Percentiles rank a stretch among this genome's conserved stretches.
Conservation (phyloP, 495 filamentous ascomycete genomes). For the Aspergillus leporis region DNA sequence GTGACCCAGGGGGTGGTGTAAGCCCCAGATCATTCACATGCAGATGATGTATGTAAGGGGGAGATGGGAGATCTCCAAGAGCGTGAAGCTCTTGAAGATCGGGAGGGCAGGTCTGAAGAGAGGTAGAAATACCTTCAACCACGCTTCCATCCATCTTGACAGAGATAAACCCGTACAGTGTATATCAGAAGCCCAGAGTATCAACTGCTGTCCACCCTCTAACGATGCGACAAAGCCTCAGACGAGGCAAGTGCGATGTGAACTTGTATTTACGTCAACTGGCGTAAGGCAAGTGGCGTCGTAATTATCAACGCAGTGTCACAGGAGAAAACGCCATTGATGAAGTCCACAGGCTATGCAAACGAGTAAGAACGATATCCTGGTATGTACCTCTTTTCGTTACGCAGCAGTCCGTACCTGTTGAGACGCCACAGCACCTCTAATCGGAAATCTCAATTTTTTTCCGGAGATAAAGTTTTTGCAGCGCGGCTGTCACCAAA, state of each 20-base stretch:
- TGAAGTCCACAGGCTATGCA: neutral
- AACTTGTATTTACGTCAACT: neutral
- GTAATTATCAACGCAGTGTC: slow-evolving; percentile 6
- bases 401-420: neutral
- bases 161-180: slow-evolving; percentile 1
- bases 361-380: neutral
- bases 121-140: slow-evolving; percentile 46
- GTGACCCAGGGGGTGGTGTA: slow-evolving; percentile 45
- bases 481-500: neutral
- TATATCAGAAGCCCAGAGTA: neutral
- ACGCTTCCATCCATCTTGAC: slow-evolving; percentile 32
- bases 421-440: neutral
- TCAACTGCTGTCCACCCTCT: neutral
- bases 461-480: neutral
- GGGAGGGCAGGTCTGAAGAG: slow-evolving; percentile 27
- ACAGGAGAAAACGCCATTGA: slow-evolving; percentile 1
- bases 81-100: slow-evolving; percentile 20
- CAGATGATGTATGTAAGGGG: slow-evolving; percentile 17
- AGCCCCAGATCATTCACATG: slow-evolving; percentile 44
- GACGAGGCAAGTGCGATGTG: slow-evolving; percentile 4
- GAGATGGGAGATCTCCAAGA: slow-evolving; percentile 21
- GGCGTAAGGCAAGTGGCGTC: slow-evolving; percentile 11
- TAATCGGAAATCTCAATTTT: neutral
- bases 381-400: neutral
- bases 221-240: neutral